Percentiles rank a stretch among this genome's conserved stretches.
These are phyloP conservation scores for Mrakia hoshinonis DNA, from an alignment of 768 basidiomycete species.

Conservation along the genomic window DNA sequence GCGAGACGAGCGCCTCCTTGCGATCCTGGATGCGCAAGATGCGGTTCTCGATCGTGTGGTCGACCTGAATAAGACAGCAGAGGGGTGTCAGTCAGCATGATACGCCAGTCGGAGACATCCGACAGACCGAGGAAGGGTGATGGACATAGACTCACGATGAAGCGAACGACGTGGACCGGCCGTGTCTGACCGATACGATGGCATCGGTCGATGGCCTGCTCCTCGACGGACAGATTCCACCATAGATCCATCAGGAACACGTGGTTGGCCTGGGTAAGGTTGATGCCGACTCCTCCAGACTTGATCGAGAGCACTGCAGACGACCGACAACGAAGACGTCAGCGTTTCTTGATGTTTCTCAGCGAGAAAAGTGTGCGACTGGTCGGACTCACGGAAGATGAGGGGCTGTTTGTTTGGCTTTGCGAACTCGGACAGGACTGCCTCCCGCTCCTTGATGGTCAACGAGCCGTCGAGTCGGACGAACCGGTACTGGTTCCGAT, in stretches of 20 bases:
- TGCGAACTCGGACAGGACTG: conserved; percentile 70
- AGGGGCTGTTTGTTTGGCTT: conserved; percentile 56
- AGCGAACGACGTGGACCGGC: conserved; percentile 73
- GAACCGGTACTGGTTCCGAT: conserved; percentile 49
- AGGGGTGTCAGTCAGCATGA: neutral
- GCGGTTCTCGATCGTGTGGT: conserved; percentile 54
- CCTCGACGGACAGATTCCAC: conserved; percentile 48
- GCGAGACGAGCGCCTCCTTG: conserved; percentile 77
- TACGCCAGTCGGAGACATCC: too few species aligned
- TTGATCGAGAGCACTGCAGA: conserved; percentile 18
- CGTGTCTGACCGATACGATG: conserved; percentile 77
- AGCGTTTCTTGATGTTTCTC: too few species aligned
- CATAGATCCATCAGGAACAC: conserved; percentile 32
- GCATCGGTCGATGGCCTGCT: conserved; percentile 76
- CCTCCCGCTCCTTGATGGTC: conserved; percentile 70
- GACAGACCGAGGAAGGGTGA: conserved; percentile 47
- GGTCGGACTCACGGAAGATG: conserved; percentile 27
- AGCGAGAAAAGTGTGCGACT: too few species aligned
- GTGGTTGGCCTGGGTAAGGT: conserved; percentile 28
- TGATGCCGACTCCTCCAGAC: conserved; percentile 22
- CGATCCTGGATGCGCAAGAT: conserved; percentile 74
- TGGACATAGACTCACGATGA: conserved; percentile 51
- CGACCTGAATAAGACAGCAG: neutral
- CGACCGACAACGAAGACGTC: neutral
- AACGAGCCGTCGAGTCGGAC: conserved; percentile 88